Evolutionary conservation across 306 rosid genomes (phyloP).

Genomic region (Geum urbanum): DNA sequence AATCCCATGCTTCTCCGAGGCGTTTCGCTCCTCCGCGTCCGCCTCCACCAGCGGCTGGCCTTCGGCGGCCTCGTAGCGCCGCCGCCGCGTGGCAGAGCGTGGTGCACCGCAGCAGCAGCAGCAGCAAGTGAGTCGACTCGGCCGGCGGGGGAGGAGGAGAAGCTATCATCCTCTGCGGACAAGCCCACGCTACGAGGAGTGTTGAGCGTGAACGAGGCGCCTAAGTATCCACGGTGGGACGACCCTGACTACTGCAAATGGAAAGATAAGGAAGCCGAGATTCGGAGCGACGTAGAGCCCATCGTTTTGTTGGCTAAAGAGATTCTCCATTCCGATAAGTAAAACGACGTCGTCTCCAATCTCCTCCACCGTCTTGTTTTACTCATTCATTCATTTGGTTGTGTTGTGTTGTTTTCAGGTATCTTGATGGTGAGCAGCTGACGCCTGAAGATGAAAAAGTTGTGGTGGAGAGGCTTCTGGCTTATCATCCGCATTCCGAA

Average conservation of each 20-base stretch:
- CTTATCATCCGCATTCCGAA: slow-evolving; percentile 66
- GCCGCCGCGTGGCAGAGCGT: slow-evolving; percentile 28
- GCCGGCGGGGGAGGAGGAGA: slow-evolving; percentile 28
- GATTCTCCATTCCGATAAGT: slow-evolving; percentile 68
- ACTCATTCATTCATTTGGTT: neutral
- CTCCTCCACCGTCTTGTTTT: neutral
- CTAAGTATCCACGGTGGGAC: slow-evolving; percentile 35
- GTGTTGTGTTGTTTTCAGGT: slow-evolving; percentile 31
- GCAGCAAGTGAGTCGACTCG: slow-evolving; percentile 37
- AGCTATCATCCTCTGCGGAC: slow-evolving; percentile 20
- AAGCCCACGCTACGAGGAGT: slow-evolving; percentile 9
- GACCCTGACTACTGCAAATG: slow-evolving; percentile 59
- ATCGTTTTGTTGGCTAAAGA: slow-evolving; percentile 49
- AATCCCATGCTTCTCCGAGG: slow-evolving; percentile 38
- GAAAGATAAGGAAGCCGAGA: slow-evolving; percentile 62
- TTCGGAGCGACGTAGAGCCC: slow-evolving; percentile 66
- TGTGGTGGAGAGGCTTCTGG: slow-evolving; percentile 65
- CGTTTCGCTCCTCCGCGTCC: slow-evolving; percentile 40
- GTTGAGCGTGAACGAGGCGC: slow-evolving; percentile 28
- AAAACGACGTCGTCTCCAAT: neutral
- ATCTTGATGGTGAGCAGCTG: slow-evolving; percentile 60
- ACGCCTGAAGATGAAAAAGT: slow-evolving; percentile 55
- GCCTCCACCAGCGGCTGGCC: slow-evolving; percentile 34
- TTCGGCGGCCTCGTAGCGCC: slow-evolving; percentile 20
- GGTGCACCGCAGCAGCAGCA: slow-evolving; percentile 20